Evolutionary conservation across 441 rosid genomes (phyloP), one percentile per base, ranked within the genome.

Genomic region (Adansonia gregorii): DNA sequence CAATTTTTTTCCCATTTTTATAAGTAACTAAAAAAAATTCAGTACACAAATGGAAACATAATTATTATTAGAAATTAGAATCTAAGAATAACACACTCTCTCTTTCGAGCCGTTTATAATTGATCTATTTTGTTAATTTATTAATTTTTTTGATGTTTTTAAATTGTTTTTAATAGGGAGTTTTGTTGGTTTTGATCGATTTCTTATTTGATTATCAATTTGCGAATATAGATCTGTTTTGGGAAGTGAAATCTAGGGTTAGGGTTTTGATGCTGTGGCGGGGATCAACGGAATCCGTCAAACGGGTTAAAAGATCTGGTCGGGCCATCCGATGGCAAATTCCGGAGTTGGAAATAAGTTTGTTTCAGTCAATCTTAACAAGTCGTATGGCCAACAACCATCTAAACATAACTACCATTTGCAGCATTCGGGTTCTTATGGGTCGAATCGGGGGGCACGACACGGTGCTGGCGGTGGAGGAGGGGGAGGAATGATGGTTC

Each of bases 401-500:
- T 81, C 81, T 71, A 70, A 74, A 52, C 81, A 86, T 76, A 78
- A 83, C 72, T 80, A 86, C 80, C 85, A 78, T 68, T 71, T 73
- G 45, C 54, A 86, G 77, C 84, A 84, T 74, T 82, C 85, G 11
- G 81, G 86, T 82, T 80, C 86, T 45, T 85, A 87, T 7, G 91
- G 88, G 49, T 78, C 87, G 0, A 83, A 78, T 78, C 83, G 93
- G 12, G 76, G 82, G 39, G 39, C 4, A 60, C 88, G 95, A 79
- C 75, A 84, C 7, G 81, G 86, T 80, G 83, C 80, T 6, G 85
- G 87, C 55, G 87, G 92, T 19, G 93, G 91, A 1, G 89, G 82
- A 11, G 90, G 91, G 56, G 95, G 93, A 80, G 92, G 93, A 80
- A 92, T 94, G 99, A 91, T 90, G 75, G 97, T 93, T 80, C 94